Evolutionary conservation across 306 rosid species (phyloP), one percentile per base, ranked within the genome.

Genomic region (Inga oerstediana): DNA sequence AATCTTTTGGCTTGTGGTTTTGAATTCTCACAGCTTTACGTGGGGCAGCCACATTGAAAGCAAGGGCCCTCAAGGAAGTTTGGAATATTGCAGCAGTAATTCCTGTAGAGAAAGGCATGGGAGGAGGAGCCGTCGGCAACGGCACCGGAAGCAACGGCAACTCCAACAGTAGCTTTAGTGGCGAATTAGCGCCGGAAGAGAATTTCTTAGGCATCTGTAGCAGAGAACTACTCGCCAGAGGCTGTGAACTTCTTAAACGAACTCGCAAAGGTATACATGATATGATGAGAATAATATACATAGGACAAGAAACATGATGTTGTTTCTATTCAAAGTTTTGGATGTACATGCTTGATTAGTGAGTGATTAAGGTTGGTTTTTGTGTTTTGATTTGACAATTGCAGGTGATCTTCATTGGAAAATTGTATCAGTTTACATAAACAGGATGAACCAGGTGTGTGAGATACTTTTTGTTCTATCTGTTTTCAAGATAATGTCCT

Each of bases 321-420:
- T 56, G 34, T 65, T 65, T 30, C 69, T 62, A 37, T 74, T 74
- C 0, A 16, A 45, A 22, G 64, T 6, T 72, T 6, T 72, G 71
- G n/a, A 71, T 17, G 44, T 15, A 37, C 58, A 58, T 52, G 69
- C 19, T 74, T 39, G 75, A 75, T 48, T 58, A 64, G 78, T 13
- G 41, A 39, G 20, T 62, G 22, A 54, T 61, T 24, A 54, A 54
- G 62, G 11, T 14, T 58, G 3, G 13, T 59, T 59, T 22, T 59
- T n/a, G 61, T 37, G 62, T 30, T 46, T 27, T 73, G 72, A 32
- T 78, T 61, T 83, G 79, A 11, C 51, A 58, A 84, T 44, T 84
- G 88, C 90, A 97, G 99, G 97, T 71, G 98, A 94, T 90, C 99
- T 97, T 78, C 99, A 97, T 85, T 97, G 93, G 98, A 97, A 97